Conservation (phyloP, 2,329 filamentous ascomycete genomes). For the Pseudogymnoascus sp. region DNA sequence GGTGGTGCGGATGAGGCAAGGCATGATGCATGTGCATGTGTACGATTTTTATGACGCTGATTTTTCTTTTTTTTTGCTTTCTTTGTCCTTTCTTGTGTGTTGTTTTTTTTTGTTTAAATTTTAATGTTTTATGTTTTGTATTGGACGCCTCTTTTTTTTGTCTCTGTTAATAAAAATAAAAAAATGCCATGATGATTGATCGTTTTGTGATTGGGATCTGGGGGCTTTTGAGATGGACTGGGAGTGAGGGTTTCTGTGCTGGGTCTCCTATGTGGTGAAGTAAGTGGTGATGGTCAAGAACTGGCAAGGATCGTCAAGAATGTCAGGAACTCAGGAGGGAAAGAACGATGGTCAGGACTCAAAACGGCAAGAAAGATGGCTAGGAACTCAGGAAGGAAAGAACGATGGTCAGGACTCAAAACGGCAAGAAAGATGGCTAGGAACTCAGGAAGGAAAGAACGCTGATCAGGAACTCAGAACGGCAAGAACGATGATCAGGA, state of each 20-base stretch:
- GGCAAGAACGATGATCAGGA: not conserved
- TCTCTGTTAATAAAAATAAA: slow-evolving; percentile 1
- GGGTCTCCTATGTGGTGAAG: not conserved
- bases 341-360: not conserved
- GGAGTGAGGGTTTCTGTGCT: not conserved
- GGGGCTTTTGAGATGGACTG: not conserved
- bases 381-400: not conserved
- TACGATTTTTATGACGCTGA: not conserved
- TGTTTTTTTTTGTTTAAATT: slow-evolving; percentile 5
- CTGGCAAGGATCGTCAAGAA: not conserved
- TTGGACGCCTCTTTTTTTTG: not conserved
- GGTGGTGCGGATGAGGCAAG: not conserved
- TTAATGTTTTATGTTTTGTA: slow-evolving; percentile 9
- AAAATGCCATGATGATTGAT: not conserved
- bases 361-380: not conserved
- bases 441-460: not conserved
- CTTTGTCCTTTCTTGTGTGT: slow-evolving; percentile 3
- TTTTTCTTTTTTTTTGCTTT: not conserved
- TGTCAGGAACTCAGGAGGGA: not conserved
- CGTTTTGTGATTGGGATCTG: not conserved
- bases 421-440: not conserved
- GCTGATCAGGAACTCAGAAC: not conserved
- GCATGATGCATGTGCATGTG: slow-evolving; percentile 3
- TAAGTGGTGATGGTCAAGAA: not conserved
- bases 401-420: not conserved